These are phyloP conservation scores for Platanus orientalis DNA, from an alignment of 164 flowering plant species.

Conservation along the genomic window DNA sequence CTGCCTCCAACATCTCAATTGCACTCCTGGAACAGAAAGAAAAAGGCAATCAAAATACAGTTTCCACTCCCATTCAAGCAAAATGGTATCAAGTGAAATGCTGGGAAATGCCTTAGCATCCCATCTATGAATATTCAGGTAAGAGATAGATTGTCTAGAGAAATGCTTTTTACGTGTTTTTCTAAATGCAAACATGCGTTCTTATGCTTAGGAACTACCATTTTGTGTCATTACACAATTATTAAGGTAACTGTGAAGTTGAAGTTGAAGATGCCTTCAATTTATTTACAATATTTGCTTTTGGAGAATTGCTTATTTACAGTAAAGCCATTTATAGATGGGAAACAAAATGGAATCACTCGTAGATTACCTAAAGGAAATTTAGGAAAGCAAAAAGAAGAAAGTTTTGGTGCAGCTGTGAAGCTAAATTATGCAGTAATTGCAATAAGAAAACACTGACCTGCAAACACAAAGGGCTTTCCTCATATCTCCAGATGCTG, in stretches of 20 bases:
- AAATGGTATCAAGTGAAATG: too few relatives aligned
- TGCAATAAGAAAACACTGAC: conserved; percentile 31
- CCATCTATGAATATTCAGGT: too few relatives aligned
- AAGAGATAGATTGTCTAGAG: neutral
- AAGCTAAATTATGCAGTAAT: neutral
- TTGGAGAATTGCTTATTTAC: neutral
- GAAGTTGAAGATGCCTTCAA: neutral
- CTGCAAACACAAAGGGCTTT: conserved; percentile 92
- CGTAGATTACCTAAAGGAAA: too few relatives aligned
- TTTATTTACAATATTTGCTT: neutral
- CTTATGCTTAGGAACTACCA: neutral
- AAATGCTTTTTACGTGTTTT: neutral
- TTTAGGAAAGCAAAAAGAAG: too few relatives aligned
- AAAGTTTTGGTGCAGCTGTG: too few relatives aligned
- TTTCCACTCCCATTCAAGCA: neutral
- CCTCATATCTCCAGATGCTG: conserved; percentile 97
- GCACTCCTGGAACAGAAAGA: conserved; percentile 62
- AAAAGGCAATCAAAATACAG: neutral
- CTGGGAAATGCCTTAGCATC: too few relatives aligned
- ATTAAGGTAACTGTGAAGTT: neutral
- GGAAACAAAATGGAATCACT: too few relatives aligned
- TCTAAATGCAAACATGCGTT: neutral
- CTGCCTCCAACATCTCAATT: conserved; percentile 71
- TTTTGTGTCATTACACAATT: neutral
- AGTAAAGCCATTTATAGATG: too few relatives aligned